Evolutionary conservation across 2,329 filamentous ascomycete species (phyloP).

Genomic region (Zelopaecilomyces penicillatus): DNA sequence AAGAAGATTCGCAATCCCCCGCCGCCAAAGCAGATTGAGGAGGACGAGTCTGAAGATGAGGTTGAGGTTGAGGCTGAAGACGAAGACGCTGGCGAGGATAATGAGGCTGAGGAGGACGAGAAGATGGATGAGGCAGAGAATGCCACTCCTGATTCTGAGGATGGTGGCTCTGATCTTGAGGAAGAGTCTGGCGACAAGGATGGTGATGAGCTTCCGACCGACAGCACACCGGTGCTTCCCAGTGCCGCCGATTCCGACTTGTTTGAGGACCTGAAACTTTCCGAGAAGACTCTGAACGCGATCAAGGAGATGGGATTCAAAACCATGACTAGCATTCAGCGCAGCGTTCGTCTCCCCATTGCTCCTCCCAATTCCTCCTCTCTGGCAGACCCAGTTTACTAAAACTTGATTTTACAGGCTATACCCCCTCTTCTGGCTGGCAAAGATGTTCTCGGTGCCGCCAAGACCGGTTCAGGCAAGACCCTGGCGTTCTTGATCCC

Average conservation of each 20-base stretch:
- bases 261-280: slow-evolving; percentile 77
- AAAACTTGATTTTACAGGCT: slow-evolving; percentile 29
- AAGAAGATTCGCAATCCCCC: slow-evolving; percentile 34
- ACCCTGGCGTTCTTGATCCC: slow-evolving; percentile 92
- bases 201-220: slow-evolving; percentile 26
- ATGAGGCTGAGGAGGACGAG: slow-evolving; percentile 15
- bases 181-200: slow-evolving; percentile 16
- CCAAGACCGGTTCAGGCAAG: slow-evolving; percentile 94
- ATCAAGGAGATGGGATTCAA: slow-evolving; percentile 88
- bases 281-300: slow-evolving; percentile 79
- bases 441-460: slow-evolving; percentile 85
- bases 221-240: slow-evolving; percentile 40
- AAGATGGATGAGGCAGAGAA: slow-evolving; percentile 15
- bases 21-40: slow-evolving; percentile 13
- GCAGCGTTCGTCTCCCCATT: slow-evolving; percentile 33
- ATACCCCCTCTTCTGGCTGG: slow-evolving; percentile 86
- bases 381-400: background rate
- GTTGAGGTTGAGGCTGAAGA: slow-evolving; percentile 22
- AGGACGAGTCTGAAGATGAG: slow-evolving; percentile 15
- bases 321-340: slow-evolving; percentile 93
- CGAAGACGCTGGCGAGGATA: slow-evolving; percentile 17
- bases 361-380: background rate
- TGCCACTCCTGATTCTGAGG: slow-evolving; percentile 18
- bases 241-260: slow-evolving; percentile 56
- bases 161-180: slow-evolving; percentile 21